Percentiles rank a stretch among this genome's conserved stretches.
phyloP scores from a whole-genome alignment of 1,284 basidiomycete genomes.

The Waitea zeae region DNA sequence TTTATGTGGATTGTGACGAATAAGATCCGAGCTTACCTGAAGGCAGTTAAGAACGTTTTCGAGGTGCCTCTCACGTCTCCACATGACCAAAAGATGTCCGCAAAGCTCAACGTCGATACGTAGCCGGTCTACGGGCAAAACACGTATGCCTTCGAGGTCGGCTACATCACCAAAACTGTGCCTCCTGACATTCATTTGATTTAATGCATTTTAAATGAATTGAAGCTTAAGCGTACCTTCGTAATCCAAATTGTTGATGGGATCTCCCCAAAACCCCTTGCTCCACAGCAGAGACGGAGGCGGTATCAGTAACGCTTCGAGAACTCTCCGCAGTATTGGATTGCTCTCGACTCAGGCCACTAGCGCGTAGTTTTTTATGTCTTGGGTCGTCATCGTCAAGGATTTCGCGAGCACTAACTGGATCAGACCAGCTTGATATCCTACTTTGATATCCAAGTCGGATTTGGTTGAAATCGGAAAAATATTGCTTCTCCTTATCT shows the following conservation, averaged over 20 bases:
- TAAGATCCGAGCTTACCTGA: conserved; percentile 13
- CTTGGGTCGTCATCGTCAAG: conserved; percentile 9
- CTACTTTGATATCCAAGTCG: conserved; percentile 20
- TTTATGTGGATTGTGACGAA: background rate
- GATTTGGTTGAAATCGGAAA: conserved; percentile 27
- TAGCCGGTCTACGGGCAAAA: conserved; percentile 44
- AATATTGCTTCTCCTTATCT: no score
- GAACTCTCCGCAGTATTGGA: no score
- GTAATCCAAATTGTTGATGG: no score
- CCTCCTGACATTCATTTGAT: no score
- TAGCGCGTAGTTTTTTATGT: background rate
- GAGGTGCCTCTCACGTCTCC: conserved; percentile 40
- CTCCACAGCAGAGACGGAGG: no score
- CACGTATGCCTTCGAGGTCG: conserved; percentile 22
- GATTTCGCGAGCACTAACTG: conserved; percentile 21
- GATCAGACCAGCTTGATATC: conserved; percentile 35
- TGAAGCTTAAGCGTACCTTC: no score
- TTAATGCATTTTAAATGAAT: no score
- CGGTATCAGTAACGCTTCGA: no score
- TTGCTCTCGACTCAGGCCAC: background rate
- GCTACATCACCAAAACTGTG: conserved; percentile 44
- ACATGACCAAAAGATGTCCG: conserved; percentile 52
- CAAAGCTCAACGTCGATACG: conserved; percentile 62
- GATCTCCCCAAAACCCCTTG: no score
- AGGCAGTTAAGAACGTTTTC: conserved; percentile 24